Base-by-base conservation (phyloP, 345 rosid species). In the Gossypium anomalum region DNA sequence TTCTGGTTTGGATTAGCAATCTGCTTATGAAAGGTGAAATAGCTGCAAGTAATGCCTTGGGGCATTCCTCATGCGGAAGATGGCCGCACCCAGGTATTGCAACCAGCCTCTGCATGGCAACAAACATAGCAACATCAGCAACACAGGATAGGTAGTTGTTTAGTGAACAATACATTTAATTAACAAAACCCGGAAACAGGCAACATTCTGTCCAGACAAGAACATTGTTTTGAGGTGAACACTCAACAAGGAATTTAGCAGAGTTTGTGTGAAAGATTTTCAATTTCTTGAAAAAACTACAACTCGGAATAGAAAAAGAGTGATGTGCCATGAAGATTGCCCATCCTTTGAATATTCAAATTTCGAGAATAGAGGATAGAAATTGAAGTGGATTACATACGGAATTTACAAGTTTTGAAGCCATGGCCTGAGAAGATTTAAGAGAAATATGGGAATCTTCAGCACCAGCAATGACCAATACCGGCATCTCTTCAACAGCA, bases 41-140 rank as follows among this genome's bases (percentile, higher is more conserved):
- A 1, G 95, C 97, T 60, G 98, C 97, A 73, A 94, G 89, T 79
- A 94, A 86, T 72, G 93, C 90, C 86, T 89, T 87, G 38, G 97
- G 97, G 87, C 97, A 87, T 84, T 94, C 98, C 85, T 92, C 98
- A 2, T 94, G 98, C n/a, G 97, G 98, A 79, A 94, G 93, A 83
- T 94, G 98, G 41, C 98, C 98, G 41, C 98, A 92, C 71, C 97
- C 93, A 0, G 98, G 89, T 85, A 94, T 91, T 23, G 98, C 91
- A 55, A 94, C 95, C 71, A 92, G 84, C 84, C 97, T 92, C 97
- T 94, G 97, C 87, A 79, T 44, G 52, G 70, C 14, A 75, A 76
- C 25, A 51, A 74, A 51, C n/a, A 3, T 19, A 13, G 44, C 14
- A 69, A 74, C 7, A 70, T 61, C 47, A 48, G 66, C 12, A 25